phyloP scores from a whole-genome alignment of 371 early-diverging fungal genomes.

The Rhizopus sp. region DNA sequence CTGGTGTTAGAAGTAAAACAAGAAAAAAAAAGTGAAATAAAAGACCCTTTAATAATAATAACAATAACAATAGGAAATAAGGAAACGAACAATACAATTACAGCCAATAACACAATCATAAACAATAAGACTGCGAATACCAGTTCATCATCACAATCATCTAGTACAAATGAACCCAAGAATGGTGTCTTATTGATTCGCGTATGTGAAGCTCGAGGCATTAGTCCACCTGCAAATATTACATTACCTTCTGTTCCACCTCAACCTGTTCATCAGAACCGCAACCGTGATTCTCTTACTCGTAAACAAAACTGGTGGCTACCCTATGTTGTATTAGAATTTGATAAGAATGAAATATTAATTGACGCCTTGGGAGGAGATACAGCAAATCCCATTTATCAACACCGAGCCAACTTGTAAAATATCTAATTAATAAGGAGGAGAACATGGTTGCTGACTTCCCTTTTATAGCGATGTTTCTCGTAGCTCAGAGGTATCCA shows the following conservation, averaged over 20 bases:
- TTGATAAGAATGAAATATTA: constrained; percentile 92
- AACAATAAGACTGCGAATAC: neutral
- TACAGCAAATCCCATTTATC: constrained; percentile 76
- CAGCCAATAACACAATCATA: constrained; percentile 4
- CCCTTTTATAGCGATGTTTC: constrained; percentile 79
- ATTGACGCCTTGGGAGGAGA: constrained; percentile 82
- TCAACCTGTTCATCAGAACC: constrained; percentile 23
- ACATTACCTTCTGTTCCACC: constrained; percentile 43
- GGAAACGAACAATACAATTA: constrained; percentile 18
- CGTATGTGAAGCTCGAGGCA: constrained; percentile 79
- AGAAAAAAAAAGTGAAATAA: constrained; percentile 2
- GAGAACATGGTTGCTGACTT: constrained; percentile 7
- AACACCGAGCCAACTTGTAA: constrained; percentile 90
- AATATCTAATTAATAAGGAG: constrained; percentile 16
- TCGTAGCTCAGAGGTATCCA: constrained; percentile 78
- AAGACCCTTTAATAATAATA: neutral
- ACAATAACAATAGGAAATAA: constrained; percentile 20
- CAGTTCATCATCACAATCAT: constrained; percentile 16
- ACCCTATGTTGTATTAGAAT: constrained; percentile 89
- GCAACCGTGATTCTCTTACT: constrained; percentile 69
- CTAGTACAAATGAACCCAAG: constrained; percentile 39
- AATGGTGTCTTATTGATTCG: constrained; percentile 77
- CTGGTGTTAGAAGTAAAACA: constrained; percentile 39
- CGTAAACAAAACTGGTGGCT: constrained; percentile 77
- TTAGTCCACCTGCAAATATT: constrained; percentile 62